Base-by-base conservation (phyloP, 169 alveolate species). In the Eimeria brunetti region DNA sequence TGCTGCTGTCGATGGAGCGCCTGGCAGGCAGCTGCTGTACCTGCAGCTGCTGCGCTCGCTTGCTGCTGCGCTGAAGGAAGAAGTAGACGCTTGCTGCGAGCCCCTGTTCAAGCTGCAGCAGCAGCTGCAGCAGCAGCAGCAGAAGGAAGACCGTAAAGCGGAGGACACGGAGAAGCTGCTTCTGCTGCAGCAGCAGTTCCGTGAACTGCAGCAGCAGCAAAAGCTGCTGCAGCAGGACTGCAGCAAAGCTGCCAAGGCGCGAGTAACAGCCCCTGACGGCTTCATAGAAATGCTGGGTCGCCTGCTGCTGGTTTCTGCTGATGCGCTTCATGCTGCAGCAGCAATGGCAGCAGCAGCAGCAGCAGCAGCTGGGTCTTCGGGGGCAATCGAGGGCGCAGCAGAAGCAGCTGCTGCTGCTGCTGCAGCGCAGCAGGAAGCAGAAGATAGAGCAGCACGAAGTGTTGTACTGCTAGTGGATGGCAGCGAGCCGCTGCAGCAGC, bases 401-500 rank as follows among this genome's bases (percentile, higher is more conserved):
- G 53, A 51, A 27, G 49, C 76, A 53, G 33, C 38, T 8, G 56
- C 46, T 30, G 76, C 76, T 51, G 92, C 92, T 56, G 81, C 69
- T 85, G 94, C 85, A 49, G 85, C 27, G 84, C 84, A 67, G 93
- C 93, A 60, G 69, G 73, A 88, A 69, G 69, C 84, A 14, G 51
- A 6, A 46, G 56, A 58, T 83, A 12, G 94, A 3, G 56, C 75
- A 64, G n/a, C 81, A 58, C 7, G 92, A 44, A 67, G 76, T 53
- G 90, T 41, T 27, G 90, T 71, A 20, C 80, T 89, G n/a, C 56
- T 89, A 9, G 67, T 89, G 58, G 95, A 89, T 64, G 95, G 83
- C 64, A 53, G 64, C 44, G 58, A 38, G 58, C 22, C 64, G n/a
- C 95, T 89, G 62, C 88, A 64, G n/a, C 89, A 89, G 73, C 67